phyloP scores from a whole-genome alignment of 2,329 filamentous ascomycete species.

The Helotiales sp. region DNA sequence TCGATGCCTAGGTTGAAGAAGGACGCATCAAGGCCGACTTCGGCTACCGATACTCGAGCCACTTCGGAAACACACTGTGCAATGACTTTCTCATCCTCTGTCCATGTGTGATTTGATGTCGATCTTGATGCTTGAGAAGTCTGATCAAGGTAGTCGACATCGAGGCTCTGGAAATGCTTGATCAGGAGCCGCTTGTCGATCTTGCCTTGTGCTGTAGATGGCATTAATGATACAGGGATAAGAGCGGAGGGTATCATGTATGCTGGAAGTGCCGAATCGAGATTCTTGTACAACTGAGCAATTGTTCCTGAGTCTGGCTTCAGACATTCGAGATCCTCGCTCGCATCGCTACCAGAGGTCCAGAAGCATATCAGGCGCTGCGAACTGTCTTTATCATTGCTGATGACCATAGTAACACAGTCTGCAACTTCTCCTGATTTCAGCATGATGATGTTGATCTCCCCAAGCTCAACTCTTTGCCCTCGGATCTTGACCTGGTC shows the following conservation, averaged over 20 bases:
- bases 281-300: conserved; percentile 55
- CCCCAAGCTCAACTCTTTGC: conserved; percentile 77
- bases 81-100: conserved; percentile 60
- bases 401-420: conserved; percentile 66
- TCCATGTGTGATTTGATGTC: conserved; percentile 49
- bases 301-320: conserved; percentile 46
- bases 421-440: conserved; percentile 58
- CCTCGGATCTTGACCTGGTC: conserved; percentile 84
- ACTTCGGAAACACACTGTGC: conserved; percentile 58
- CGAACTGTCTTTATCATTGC: conserved; percentile 44
- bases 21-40: conserved; percentile 68
- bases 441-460: conserved; percentile 70
- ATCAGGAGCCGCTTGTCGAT: conserved; percentile 64
- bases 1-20: conserved; percentile 82
- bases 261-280: conserved; percentile 63
- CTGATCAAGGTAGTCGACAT: conserved; percentile 50
- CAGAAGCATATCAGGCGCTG: conserved; percentile 73
- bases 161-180: conserved; percentile 53
- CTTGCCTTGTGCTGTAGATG: conserved; percentile 77
- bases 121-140: conserved; percentile 33
- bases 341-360: conserved; percentile 49
- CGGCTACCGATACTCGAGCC: conserved; percentile 50
- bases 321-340: conserved; percentile 40
- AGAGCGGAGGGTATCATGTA: conserved; percentile 84
- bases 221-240: conserved; percentile 71